A percentile compares a stretch with the other conserved stretches of the same genome.
phyloP scores from a whole-genome alignment of 371 early-diverging fungal genomes.

The Lichtheimia ramosa region DNA sequence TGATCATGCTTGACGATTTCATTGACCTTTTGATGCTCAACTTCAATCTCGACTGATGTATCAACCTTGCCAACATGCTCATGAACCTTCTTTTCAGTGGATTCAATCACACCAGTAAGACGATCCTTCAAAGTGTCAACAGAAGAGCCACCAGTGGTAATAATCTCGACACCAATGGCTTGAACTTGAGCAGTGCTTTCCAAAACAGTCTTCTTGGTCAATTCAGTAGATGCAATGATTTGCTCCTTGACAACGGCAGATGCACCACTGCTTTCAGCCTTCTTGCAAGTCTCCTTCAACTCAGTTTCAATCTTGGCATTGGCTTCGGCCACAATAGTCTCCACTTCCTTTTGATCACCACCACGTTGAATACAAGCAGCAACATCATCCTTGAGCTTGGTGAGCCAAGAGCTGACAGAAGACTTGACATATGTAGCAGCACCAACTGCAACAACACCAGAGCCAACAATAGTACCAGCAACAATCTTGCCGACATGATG shows the following conservation, averaged over 20 bases:
- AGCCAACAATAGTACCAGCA: not conserved
- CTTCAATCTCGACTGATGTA: conserved; percentile 2
- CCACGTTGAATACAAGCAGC: not conserved
- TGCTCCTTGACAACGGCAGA: not conserved
- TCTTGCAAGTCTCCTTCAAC: not conserved
- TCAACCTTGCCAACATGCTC: conserved; percentile 14
- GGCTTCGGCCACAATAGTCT: not conserved
- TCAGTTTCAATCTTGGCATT: not conserved
- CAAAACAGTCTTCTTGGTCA: conserved; percentile 5
- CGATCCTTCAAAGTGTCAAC: conserved; percentile 6
- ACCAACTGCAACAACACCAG: not conserved
- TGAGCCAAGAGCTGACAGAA: not conserved
- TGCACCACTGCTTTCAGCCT: conserved; percentile 15
- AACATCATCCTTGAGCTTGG: not conserved
- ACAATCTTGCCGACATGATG: not conserved
- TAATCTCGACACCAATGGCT: conserved; percentile 8
- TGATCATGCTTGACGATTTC: too few relatives aligned
- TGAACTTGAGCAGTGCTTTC: conserved; percentile 15
- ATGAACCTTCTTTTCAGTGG: conserved; percentile 25
- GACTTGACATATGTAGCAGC: not conserved
- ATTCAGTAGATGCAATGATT: conserved; percentile 5
- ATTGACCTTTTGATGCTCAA: conserved; percentile 1
- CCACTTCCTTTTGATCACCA: not conserved
- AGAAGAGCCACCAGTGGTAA: conserved; percentile 1
- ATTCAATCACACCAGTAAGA: conserved; percentile 26